phyloP scores from a whole-genome alignment of 768 basidiomycete species.

The Amanita rubescens region DNA sequence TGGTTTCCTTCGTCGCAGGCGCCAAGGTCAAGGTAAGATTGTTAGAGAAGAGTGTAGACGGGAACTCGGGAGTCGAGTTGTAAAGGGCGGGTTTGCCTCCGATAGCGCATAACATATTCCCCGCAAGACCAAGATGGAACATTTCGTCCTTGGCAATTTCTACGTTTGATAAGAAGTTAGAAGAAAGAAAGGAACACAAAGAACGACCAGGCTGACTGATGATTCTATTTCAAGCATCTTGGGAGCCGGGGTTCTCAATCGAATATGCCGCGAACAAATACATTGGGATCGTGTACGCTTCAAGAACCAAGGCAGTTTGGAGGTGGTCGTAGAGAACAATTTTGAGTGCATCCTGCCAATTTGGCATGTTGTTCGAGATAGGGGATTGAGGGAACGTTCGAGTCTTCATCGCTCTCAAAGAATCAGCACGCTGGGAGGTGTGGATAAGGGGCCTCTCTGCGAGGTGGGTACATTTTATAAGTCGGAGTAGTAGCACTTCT shows the following conservation, averaged over 20 bases:
- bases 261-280: not conserved
- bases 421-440: no score
- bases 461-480: no score
- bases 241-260: not conserved
- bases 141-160: slow-evolving; percentile 3
- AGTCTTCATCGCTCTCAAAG: not conserved
- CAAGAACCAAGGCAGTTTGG: not conserved
- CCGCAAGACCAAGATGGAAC: not conserved
- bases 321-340: not conserved
- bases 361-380: not conserved
- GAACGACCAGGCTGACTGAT: not conserved
- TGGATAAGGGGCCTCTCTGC: no score
- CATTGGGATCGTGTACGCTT: slow-evolving; percentile 1
- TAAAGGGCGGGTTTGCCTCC: not conserved
- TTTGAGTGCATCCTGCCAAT: not conserved
- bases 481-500: no score
- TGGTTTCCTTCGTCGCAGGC: not conserved
- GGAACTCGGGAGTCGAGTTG: not conserved
- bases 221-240: not conserved
- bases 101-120: not conserved
- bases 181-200: not conserved
- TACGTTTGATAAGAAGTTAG: not conserved
- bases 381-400: not conserved
- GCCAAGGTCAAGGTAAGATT: not conserved
- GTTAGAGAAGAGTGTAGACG: not conserved